These are phyloP conservation scores for Oenanthe javanica DNA, from an alignment of 140 eudicot species.

Conservation along the genomic window DNA sequence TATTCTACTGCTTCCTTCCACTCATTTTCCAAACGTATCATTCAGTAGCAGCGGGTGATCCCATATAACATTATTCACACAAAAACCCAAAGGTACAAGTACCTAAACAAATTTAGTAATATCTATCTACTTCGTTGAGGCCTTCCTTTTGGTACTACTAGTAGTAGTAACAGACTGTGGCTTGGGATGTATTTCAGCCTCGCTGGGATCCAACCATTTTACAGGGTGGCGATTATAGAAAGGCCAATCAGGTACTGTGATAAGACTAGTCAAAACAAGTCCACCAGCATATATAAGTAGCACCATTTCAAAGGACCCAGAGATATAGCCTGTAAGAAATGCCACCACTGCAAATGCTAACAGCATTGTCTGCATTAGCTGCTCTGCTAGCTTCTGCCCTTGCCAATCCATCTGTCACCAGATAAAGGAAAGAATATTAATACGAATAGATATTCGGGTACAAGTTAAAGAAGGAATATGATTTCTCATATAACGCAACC, in stretches of 20 bases:
- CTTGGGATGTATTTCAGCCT: constrained; percentile 64
- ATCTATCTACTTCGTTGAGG: constrained; percentile 43
- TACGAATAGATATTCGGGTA: background rate
- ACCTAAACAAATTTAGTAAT: background rate
- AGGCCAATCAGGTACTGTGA: constrained; percentile 74
- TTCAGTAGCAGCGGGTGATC: background rate
- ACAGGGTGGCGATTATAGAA: constrained; percentile 58
- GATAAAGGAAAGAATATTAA: background rate
- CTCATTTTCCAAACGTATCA: background rate
- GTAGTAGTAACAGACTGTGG: constrained; percentile 32
- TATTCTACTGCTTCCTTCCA: too few relatives aligned
- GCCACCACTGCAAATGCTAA: constrained; percentile 51
- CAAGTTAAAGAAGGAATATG: background rate
- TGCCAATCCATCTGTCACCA: constrained; percentile 77
- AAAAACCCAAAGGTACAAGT: background rate
- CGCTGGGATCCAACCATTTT: constrained; percentile 67
- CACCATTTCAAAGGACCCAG: constrained; percentile 66
- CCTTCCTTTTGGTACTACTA: constrained; percentile 43
- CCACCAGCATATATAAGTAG: constrained; percentile 49
- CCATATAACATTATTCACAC: background rate
- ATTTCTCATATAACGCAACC: background rate
- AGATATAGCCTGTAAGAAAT: constrained; percentile 46
- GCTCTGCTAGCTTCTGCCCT: constrained; percentile 88
- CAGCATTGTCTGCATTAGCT: constrained; percentile 68
- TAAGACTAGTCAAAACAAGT: constrained; percentile 46